Evolutionary conservation across 1,284 basidiomycete species (phyloP).

Genomic region (Ganoderma sinense): DNA sequence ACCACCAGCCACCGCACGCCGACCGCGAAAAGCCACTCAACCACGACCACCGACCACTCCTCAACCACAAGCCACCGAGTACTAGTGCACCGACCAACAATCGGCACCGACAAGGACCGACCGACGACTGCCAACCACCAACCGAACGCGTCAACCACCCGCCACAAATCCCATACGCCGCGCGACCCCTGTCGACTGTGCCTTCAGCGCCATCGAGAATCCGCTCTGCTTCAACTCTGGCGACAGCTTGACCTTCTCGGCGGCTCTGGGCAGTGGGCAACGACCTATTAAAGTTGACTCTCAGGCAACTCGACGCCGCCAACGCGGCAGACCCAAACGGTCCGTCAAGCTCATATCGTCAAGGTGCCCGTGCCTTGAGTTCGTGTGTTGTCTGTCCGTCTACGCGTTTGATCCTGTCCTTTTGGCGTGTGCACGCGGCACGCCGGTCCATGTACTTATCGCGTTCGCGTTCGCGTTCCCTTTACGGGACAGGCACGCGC

Average conservation of each 20-base stretch:
- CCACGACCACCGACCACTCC: background rate
- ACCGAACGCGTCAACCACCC: background rate
- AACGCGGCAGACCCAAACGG: conserved; percentile 10
- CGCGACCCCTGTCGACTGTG: background rate
- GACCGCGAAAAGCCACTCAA: no score
- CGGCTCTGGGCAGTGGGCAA: background rate
- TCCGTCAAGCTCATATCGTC: background rate
- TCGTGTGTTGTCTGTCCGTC: no score
- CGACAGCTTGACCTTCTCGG: background rate
- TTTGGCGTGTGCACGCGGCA: background rate
- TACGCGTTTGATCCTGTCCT: background rate
- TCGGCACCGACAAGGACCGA: no score
- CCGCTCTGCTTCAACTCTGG: no score
- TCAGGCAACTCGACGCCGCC: conserved; percentile 1
- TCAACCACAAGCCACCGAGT: background rate
- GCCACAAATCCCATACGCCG: background rate
- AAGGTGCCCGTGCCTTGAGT: background rate
- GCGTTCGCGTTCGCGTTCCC: background rate
- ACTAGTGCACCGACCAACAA: background rate
- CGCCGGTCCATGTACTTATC: background rate
- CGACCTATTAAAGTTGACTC: background rate
- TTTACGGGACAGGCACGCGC: conserved; percentile 22
- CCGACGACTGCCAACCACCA: background rate
- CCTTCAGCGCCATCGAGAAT: background rate
- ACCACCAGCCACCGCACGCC: background rate